Conservation (phyloP, 345 rosid species). For the Carallia brachiata region DNA sequence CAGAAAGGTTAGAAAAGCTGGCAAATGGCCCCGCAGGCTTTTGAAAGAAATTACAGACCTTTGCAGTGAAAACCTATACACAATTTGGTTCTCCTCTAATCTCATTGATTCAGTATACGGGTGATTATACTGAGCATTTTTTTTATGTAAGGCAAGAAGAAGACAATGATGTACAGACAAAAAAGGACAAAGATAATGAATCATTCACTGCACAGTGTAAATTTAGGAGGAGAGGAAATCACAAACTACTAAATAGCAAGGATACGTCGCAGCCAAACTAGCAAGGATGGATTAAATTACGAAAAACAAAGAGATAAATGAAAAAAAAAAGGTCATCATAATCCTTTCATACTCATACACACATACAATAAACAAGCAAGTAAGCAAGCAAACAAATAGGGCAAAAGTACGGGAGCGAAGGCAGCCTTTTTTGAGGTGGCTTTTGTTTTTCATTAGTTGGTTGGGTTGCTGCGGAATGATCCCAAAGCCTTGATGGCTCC, state of each 20-base stretch:
- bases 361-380: slow-evolving; percentile 12
- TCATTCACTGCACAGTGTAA: background rate
- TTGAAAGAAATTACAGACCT: too few relatives aligned
- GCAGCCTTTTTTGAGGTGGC: background rate
- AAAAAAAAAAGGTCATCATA: background rate
- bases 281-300: slow-evolving; percentile 14
- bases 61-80: too few relatives aligned
- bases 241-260: slow-evolving; percentile 23
- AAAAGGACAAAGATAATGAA: background rate
- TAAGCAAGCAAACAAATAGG: background rate
- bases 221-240: background rate
- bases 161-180: too few relatives aligned
- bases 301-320: background rate
- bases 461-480: slow-evolving; percentile 63
- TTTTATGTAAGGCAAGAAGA: too few relatives aligned
- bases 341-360: slow-evolving; percentile 31
- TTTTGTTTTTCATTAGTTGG: slow-evolving; percentile 29
- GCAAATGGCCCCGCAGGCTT: background rate
- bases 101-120: too few relatives aligned
- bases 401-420: slow-evolving; percentile 5
- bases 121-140: too few relatives aligned
- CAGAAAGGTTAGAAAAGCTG: background rate
- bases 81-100: too few relatives aligned
- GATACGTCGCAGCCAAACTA: slow-evolving; percentile 26
- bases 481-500: slow-evolving; percentile 62